Conservation (phyloP, 129 eudicot genomes). For the Mikania micrantha region DNA sequence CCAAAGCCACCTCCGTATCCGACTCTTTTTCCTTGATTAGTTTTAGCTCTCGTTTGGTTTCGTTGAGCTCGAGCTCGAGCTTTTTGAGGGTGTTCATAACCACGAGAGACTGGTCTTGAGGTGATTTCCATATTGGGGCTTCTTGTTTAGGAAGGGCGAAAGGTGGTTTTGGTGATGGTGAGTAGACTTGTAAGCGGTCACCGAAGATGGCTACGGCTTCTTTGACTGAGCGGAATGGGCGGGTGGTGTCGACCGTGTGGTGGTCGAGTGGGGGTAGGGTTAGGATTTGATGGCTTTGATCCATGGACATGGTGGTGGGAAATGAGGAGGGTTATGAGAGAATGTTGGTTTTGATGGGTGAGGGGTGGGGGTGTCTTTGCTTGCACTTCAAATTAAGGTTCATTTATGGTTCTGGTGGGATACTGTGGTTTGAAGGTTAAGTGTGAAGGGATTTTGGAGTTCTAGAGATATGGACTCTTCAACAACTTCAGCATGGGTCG, state of each 20-base stretch:
- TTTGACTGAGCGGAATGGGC: slow-evolving; percentile 68
- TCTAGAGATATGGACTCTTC: slow-evolving; percentile 10
- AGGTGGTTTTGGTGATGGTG: slow-evolving; percentile 41
- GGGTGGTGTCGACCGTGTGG: slow-evolving; percentile 41
- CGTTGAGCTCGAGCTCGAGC: slow-evolving; percentile 61
- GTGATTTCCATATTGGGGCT: slow-evolving; percentile 26
- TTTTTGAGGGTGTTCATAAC: slow-evolving; percentile 37
- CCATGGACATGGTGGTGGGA: slow-evolving; percentile 17
- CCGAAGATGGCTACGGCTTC: slow-evolving; percentile 68
- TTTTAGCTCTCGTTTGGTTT: slow-evolving; percentile 58
- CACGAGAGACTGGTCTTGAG: neutral
- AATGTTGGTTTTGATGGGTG: slow-evolving; percentile 22
- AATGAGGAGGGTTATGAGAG: neutral
- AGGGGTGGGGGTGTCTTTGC: slow-evolving; percentile 14
- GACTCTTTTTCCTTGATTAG: slow-evolving; percentile 57
- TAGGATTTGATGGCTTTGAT: slow-evolving; percentile 1
- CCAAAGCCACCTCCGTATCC: slow-evolving; percentile 73
- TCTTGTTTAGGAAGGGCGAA: slow-evolving; percentile 46
- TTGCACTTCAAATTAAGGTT: slow-evolving; percentile 15
- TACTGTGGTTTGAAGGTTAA: slow-evolving; percentile 23
- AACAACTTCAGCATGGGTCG: slow-evolving; percentile 9
- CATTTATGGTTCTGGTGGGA: slow-evolving; percentile 25
- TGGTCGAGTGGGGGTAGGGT: neutral
- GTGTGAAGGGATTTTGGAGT: slow-evolving; percentile 18
- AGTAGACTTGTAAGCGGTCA: slow-evolving; percentile 31